Conservation (phyloP, 192 early-diverging fungal genomes). For the Helicostylum pulchrum region DNA sequence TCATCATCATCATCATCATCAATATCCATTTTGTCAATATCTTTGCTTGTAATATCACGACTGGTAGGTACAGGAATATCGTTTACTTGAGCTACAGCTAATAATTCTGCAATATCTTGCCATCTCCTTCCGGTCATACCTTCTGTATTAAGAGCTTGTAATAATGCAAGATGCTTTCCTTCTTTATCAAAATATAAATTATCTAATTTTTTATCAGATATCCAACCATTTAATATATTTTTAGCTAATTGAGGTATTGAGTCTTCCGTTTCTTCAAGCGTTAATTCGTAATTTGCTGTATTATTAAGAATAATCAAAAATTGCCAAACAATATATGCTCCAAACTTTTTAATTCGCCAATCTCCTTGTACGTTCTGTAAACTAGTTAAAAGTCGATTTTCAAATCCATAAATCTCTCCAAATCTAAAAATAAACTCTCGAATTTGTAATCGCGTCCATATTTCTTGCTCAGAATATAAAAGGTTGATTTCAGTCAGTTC, state of each 20-base stretch:
- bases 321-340: slow-evolving; percentile 12
- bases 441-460: slow-evolving; percentile 28
- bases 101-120: slow-evolving; percentile 12
- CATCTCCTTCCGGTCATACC: slow-evolving; percentile 14
- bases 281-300: neutral
- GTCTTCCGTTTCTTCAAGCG: neutral
- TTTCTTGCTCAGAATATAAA: slow-evolving; percentile 20
- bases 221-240: slow-evolving; percentile 9
- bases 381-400: slow-evolving; percentile 3
- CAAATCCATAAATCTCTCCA: slow-evolving; percentile 11
- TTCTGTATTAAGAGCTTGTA: neutral
- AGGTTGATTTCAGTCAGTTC: slow-evolving; percentile 9
- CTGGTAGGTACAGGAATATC: slow-evolving; percentile 10
- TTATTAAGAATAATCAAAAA: neutral
- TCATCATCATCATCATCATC: slow-evolving; percentile 1
- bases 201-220: slow-evolving; percentile 1
- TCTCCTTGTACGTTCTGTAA: slow-evolving; percentile 33
- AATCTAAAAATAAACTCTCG: slow-evolving; percentile 27
- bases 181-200: neutral
- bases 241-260: slow-evolving; percentile 2
- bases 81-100: neutral
- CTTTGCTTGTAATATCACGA: neutral
- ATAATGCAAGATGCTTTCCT: slow-evolving; percentile 1
- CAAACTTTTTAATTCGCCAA: slow-evolving; percentile 19
- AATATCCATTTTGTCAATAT: neutral